Base-by-base conservation (phyloP, 306 rosid genomes). In the Dryas octopetala region DNA sequence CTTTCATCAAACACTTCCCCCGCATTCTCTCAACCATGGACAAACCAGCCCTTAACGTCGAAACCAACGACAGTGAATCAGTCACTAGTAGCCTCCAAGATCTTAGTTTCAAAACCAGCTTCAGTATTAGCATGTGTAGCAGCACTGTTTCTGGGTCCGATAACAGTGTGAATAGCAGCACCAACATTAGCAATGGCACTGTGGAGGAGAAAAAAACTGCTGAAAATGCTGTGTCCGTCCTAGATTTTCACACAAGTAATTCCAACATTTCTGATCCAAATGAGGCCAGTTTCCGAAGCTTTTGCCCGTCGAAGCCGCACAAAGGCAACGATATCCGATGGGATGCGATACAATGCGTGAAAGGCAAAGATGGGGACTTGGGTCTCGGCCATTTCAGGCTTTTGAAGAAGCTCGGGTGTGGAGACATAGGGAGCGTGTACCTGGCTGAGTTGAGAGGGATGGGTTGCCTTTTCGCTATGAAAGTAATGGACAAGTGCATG, bases 341-440 rank as follows among this genome's bases (percentile, higher is more conserved):
- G 91, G 91, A 87, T 38, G 81, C 87, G 32, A 83, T 87, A 28
- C 91, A 81, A 28, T 53, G 70, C 5, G 75, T 76, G 64, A 87
- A 78, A 57, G 74, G 48, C 3, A 83, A 80, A 80, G 75, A 80
- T 45, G 87, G 82, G 62, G 78, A 78, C 68, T 78, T 87, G 80
- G 84, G 87, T 14, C 70, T 87, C 66, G 85, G 82, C 10, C 79
- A 87, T 67, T 87, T 87, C 77, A 73, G 84, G 83, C 89, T 87
- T n/a, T 12, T 87, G 87, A 85, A 87, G 82, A 87, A 87, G 86
- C 87, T 87, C 16, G 91, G 91, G 9, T 78, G 82, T 67, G 91
- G 91, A 23, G 91, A 87, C 70, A 87, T 87, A 23, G 89, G 91
- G 66, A 85, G 89, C 43, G 89, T 87, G 12, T 87, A 87, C 70